phyloP scores from a whole-genome alignment of 2,329 filamentous ascomycete genomes.

The Simplicillium sp. region DNA sequence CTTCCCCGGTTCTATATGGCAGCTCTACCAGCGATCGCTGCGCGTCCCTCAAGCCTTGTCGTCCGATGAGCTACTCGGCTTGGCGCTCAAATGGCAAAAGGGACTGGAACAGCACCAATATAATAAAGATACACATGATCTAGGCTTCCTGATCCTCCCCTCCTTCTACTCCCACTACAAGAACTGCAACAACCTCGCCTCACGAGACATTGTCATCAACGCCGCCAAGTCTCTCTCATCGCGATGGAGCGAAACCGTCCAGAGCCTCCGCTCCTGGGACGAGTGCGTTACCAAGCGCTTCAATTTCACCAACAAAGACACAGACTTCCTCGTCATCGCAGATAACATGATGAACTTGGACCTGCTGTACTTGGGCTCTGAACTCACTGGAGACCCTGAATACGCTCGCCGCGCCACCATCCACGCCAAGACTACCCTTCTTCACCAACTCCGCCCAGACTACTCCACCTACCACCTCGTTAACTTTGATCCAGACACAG shows the following conservation, averaged over 20 bases:
- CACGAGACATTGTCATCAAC: constrained; percentile 6
- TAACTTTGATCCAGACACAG: constrained; percentile 7
- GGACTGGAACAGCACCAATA: constrained; percentile 6
- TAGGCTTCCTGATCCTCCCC: constrained; percentile 9
- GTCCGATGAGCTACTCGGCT: constrained; percentile 5
- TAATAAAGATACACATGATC: constrained; percentile 7
- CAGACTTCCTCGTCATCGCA: constrained; percentile 8
- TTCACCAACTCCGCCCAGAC: constrained; percentile 5
- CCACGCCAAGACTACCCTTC: constrained; percentile 6
- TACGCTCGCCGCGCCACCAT: constrained; percentile 5
- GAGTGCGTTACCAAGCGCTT: constrained; percentile 1
- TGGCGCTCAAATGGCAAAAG: constrained; percentile 7
- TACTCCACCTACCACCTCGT: constrained; percentile 9
- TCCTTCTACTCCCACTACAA: constrained; percentile 5
- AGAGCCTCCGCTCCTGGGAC: constrained; percentile 8
- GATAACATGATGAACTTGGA: constrained; percentile 13
- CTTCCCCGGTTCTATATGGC: constrained; percentile 8
- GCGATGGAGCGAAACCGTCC: constrained; percentile 8
- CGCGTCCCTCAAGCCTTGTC: not conserved
- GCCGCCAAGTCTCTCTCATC: constrained; percentile 5
- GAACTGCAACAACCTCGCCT: constrained; percentile 1
- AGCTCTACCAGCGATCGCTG: constrained; percentile 6
- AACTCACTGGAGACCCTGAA: constrained; percentile 5
- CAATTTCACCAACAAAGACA: constrained; percentile 2
- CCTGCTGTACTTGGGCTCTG: constrained; percentile 7